A percentile compares a stretch with the other conserved stretches of the same genome.
Evolutionary conservation across 768 basidiomycete genomes (phyloP).

Genomic region (Scleroderma bovista): DNA sequence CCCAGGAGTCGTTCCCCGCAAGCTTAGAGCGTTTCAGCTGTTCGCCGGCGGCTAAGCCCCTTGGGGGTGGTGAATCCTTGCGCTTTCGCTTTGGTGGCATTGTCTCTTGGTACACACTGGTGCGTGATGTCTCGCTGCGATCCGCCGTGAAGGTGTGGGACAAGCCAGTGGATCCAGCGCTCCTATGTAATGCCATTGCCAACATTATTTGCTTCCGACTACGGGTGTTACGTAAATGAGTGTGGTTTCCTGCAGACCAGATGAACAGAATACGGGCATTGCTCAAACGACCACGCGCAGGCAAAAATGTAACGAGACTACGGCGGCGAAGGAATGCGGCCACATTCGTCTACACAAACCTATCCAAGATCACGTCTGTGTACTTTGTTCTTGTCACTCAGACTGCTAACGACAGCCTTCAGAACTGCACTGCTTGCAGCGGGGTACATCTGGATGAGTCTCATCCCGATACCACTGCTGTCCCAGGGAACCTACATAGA

Average conservation of each 20-base stretch:
- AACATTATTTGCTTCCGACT: background rate
- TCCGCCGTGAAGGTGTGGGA: constrained; percentile 2
- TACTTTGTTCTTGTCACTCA: background rate
- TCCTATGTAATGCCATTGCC: no score
- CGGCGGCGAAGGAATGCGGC: constrained; percentile 39
- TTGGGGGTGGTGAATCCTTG: constrained; percentile 39
- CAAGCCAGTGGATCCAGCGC: no score
- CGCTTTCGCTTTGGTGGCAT: constrained; percentile 61
- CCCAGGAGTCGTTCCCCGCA: constrained; percentile 37
- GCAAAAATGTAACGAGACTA: constrained; percentile 37
- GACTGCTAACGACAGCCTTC: constrained; percentile 2
- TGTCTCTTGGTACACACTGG: background rate
- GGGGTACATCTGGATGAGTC: constrained; percentile 82
- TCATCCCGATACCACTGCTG: constrained; percentile 62
- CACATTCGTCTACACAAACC: constrained; percentile 28
- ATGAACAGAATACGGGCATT: constrained; percentile 21
- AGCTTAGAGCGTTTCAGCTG: constrained; percentile 54
- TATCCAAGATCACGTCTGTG: constrained; percentile 27
- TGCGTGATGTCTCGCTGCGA: background rate
- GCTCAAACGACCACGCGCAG: constrained; percentile 14
- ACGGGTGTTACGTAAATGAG: background rate
- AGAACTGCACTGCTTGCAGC: constrained; percentile 54
- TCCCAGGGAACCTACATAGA: constrained; percentile 77
- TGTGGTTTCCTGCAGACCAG: no score
- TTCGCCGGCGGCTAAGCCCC: constrained; percentile 59